These are phyloP conservation scores for Phialophora macrospora DNA, from an alignment of 2,329 filamentous ascomycete genomes.

Conservation along the genomic window DNA sequence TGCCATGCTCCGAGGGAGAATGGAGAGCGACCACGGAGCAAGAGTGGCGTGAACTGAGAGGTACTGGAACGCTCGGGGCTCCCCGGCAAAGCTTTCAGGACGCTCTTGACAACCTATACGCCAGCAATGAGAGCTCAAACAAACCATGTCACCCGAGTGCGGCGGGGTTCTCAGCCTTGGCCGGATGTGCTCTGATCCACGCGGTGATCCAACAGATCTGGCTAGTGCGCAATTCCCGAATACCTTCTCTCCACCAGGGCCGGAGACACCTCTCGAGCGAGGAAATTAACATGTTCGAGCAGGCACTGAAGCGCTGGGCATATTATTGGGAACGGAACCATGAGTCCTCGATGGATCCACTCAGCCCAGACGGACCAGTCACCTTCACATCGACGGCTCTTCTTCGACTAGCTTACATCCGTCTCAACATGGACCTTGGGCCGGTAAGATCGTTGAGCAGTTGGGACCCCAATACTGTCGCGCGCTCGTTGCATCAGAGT, in stretches of 20 bases:
- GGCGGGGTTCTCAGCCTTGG: constrained; percentile 5
- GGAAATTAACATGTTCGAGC: constrained; percentile 4
- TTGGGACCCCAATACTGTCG: constrained; percentile 64
- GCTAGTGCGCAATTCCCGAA: constrained; percentile 1
- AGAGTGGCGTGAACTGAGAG: neutral
- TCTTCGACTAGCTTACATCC: constrained; percentile 13
- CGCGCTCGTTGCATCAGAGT: constrained; percentile 60
- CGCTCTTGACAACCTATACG: neutral
- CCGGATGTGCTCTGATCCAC: constrained; percentile 9
- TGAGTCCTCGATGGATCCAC: constrained; percentile 19
- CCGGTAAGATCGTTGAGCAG: constrained; percentile 60
- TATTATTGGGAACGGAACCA: constrained; percentile 13
- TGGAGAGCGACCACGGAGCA: constrained; percentile 9
- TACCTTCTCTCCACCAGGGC: neutral
- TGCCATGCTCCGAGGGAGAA: constrained; percentile 16
- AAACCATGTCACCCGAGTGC: neutral
- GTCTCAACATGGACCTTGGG: constrained; percentile 30
- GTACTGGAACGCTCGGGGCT: neutral
- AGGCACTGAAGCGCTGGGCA: constrained; percentile 8
- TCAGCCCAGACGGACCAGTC: constrained; percentile 11
- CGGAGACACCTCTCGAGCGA: neutral
- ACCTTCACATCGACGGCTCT: constrained; percentile 19
- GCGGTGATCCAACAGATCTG: constrained; percentile 17
- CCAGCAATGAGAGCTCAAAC: neutral
- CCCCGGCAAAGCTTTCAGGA: neutral